Evolutionary conservation across 345 rosid genomes (phyloP), one percentile per base, ranked within the genome.

Genomic region (Barbarea vulgaris): DNA sequence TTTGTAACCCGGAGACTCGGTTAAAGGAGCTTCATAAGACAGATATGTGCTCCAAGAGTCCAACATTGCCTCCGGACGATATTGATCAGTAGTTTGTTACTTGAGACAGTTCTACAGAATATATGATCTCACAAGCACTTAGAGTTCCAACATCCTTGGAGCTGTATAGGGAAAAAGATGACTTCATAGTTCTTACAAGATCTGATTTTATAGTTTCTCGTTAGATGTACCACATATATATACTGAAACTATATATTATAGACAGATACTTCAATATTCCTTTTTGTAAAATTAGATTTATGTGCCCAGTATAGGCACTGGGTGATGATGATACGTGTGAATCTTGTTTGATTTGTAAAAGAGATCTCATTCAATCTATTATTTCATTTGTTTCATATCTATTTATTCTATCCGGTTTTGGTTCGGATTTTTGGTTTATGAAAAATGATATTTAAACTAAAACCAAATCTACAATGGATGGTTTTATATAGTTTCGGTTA

Each of bases 31-130:
- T 89, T 77, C 97, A 91, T 79, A 27, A 82, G 61, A 82, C 78
- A 3, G 82, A 74, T 56, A 84, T 84, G 83, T 87, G 95, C 70
- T 87, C 97, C 66, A 91, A 85, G 73, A 91, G 94, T 80, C 94
- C 94, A 5, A 91, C 97, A 1, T 72, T 87, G 80, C 91, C 89
- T 5, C 74, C 89, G 0, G 87, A 87, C 50, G 91, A 87, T 39
- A 51, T 58, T 9, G 77, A 78, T 15, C 69, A 66, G 77, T 78
- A 72, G 57, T 30, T 59, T 13, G 61, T 47, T 41, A 48, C 53
- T 63, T 46, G 71, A 56, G 19, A 36, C 60, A 53, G 24, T 76
- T 62, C 53, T 55, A 33, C 33, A 37, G 64, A 70, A 69, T 44
- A 54, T 69, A 76, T 76, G 59, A 77, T 69, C 65, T 76, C 80